Base-by-base conservation (phyloP, 2,329 filamentous ascomycete genomes). In the Fusarium sp. region DNA sequence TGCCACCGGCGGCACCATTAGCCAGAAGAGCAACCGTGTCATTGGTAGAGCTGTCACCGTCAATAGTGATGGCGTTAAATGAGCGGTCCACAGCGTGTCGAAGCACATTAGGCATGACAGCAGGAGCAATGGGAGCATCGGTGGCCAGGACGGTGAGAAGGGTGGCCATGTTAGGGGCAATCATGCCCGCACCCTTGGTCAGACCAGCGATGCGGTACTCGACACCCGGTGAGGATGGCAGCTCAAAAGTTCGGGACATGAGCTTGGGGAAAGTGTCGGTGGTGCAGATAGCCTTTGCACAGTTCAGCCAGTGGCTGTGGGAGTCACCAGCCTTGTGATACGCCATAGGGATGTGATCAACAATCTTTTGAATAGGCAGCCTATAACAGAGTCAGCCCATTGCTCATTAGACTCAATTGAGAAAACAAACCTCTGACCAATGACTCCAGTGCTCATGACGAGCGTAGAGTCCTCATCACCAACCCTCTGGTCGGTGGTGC, bases 191-290 rank as follows among this genome's bases (percentile, higher is more conserved):
- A 67, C 97, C 97, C 86, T 99, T 99, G 80, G 96, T 97, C 91
- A 97, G 97, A 77, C 97, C 97, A 14, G 94, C 95, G 59, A 99
- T 93, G 77, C 90, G 89, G 85, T 98, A 99, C 82, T 93, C 92
- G 59, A 91, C 87, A 20, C 88, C 88, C 0, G 94, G 91, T 5
- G 94, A 93, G 2, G 94, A 95, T 5, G 97, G 95, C 35, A 99
- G 90, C 31, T 88, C 91, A 84, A 98, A 99, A 16, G 91, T 91
- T 76, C 90, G 91, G 22, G 95, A 98, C 77, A 96, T 88, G 74
- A 99, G 92, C 85, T 99, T 99, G 68, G 97, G 97, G 83, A 99
- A 99, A 5, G 97, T 98, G 84, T 99, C 97, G 18, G 97, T 99
- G 14, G 97, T 99, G 88, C 96, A 98, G 81, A 99, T 98, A 45